A percentile compares a stretch with the other conserved stretches of the same genome.
These are phyloP conservation scores for Coemansia sp. DNA, from an alignment of 192 early-diverging fungal species.

Conservation along the genomic window DNA sequence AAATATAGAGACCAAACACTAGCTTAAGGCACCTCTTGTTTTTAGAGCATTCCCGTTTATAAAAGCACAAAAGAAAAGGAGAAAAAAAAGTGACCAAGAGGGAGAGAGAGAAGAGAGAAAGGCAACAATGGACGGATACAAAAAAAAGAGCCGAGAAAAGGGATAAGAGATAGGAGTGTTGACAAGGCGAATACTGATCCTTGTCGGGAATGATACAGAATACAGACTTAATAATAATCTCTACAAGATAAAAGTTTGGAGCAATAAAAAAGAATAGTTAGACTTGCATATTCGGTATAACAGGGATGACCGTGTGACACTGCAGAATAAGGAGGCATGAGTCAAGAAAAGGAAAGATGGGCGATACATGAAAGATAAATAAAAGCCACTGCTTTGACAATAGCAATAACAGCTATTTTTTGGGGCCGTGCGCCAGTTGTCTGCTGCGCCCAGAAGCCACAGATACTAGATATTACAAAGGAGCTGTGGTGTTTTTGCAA, in stretches of 20 bases:
- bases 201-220: slow-evolving; percentile 10
- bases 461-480: background rate
- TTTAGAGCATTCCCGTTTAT: slow-evolving; percentile 5
- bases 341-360: background rate
- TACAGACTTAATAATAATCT: slow-evolving; percentile 6
- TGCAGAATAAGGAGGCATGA: slow-evolving; percentile 5
- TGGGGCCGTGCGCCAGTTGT: background rate
- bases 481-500: background rate
- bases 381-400: slow-evolving; percentile 1
- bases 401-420: slow-evolving; percentile 7
- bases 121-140: background rate
- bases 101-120: slow-evolving; percentile 2
- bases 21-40: background rate
- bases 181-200: slow-evolving; percentile 7
- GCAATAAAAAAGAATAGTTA: background rate
- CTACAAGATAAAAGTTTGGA: slow-evolving; percentile 13
- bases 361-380: background rate
- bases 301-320: slow-evolving; percentile 5
- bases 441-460: slow-evolving; percentile 15
- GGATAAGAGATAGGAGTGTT: slow-evolving; percentile 1
- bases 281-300: slow-evolving; percentile 10
- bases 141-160: slow-evolving; percentile 14
- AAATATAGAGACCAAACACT: background rate
- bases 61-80: background rate
- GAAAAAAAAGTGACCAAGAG: background rate